phyloP scores from a whole-genome alignment of 192 early-diverging fungal species.

The Powellomyces hirtus region DNA sequence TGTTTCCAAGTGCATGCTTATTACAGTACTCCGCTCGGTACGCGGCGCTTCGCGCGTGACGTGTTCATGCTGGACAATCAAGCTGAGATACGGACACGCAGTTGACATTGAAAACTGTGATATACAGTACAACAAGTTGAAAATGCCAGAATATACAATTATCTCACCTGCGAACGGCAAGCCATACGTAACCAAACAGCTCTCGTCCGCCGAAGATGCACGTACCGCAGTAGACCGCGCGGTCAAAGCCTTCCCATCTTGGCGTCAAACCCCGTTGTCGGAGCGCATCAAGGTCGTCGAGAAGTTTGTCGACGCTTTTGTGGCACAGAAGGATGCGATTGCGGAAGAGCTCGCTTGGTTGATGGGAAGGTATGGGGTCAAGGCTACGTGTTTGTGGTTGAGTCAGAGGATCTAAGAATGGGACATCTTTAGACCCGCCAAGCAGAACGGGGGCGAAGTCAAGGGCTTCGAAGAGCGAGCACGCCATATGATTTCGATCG shows the following conservation, averaged over 20 bases:
- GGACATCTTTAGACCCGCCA: constrained; percentile 53
- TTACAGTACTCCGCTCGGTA: no score
- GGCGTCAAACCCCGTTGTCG: constrained; percentile 53
- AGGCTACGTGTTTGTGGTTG: no score
- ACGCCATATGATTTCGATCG: constrained; percentile 66
- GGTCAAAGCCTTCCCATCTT: constrained; percentile 43
- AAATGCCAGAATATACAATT: constrained; percentile 24
- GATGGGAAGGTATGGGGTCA: constrained; percentile 63
- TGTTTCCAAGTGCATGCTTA: no score
- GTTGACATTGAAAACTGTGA: no score
- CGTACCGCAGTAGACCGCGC: constrained; percentile 41
- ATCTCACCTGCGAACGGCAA: constrained; percentile 24
- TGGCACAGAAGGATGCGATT: constrained; percentile 53
- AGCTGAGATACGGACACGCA: no score
- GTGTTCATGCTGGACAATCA: no score
- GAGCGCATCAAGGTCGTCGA: constrained; percentile 51
- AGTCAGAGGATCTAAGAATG: no score
- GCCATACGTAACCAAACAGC: constrained; percentile 14
- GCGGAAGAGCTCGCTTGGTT: constrained; percentile 56
- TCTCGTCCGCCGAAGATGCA: constrained; percentile 15
- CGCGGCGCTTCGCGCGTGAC: no score
- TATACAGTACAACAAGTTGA: no score
- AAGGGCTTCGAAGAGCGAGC: constrained; percentile 69
- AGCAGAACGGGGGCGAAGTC: constrained; percentile 67
- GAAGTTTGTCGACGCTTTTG: constrained; percentile 56